Conservation (phyloP, 2,329 filamentous ascomycete species). For the Plectosphaerella plurivora region DNA sequence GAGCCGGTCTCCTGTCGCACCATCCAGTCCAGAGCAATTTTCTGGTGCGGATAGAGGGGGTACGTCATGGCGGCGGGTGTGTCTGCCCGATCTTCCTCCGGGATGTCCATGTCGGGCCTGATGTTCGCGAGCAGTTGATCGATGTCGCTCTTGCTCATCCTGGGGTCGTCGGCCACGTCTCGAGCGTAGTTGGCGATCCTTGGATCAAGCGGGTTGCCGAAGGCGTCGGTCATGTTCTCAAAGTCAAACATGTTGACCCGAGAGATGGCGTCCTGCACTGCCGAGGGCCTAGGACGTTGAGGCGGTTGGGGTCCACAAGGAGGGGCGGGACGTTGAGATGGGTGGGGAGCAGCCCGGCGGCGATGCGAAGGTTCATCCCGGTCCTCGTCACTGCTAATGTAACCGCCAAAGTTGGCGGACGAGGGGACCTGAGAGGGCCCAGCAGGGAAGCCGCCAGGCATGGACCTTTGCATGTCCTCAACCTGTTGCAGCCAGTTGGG, state of each 20-base stretch:
- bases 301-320: too few species aligned
- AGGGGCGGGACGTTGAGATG: too few species aligned
- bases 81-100: constrained; percentile 57
- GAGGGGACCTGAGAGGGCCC: too few species aligned
- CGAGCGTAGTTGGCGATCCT: constrained; percentile 7
- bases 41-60: constrained; percentile 75
- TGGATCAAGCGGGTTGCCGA: constrained; percentile 27
- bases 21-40: constrained; percentile 73
- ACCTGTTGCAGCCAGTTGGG: too few species aligned
- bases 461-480: too few species aligned
- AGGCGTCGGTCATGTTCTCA: constrained; percentile 17
- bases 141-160: constrained; percentile 56
- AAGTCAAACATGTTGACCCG: constrained; percentile 11
- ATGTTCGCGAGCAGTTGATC: constrained; percentile 69
- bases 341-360: too few species aligned
- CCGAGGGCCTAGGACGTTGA: too few species aligned
- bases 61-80: constrained; percentile 67
- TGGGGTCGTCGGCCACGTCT: constrained; percentile 30
- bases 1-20: constrained; percentile 67
- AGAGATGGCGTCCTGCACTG: neutral
- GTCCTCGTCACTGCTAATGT: too few species aligned
- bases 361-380: too few species aligned
- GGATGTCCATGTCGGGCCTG: constrained; percentile 63
- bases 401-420: too few species aligned
- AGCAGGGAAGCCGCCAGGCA: too few species aligned